Base-by-base conservation (phyloP, 2,329 filamentous ascomycete species). In the Colletotrichum orchidophilum region DNA sequence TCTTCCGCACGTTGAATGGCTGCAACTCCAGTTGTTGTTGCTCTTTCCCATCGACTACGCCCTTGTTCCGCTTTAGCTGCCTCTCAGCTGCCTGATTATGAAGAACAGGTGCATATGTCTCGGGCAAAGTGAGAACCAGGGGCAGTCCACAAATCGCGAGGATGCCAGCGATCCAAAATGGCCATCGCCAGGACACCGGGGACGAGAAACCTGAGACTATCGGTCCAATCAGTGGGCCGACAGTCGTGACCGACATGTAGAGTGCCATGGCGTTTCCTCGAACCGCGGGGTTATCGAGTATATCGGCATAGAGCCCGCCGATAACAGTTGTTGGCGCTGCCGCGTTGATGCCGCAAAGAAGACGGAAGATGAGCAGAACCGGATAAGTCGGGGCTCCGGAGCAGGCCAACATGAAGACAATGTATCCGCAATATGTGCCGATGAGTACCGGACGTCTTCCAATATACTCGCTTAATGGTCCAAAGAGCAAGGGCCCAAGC, bases 181-280 rank as follows among this genome's bases (percentile, higher is more conserved):
- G 77, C 68, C 83, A 84, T 26, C 80, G 78, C 74, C 83, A 82
- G 24, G 79, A 82, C n/a, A 78, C 80, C 60, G 84, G 81, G 3
- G 87, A 80, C 0, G 87, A 75, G 74, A 87, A 88, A 0, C 86
- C 86, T 15, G 86, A 86, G 24, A 87, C 82, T 13, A 88, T 83
- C 1, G 87, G 86, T 0, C 87, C 87, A 1, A 88, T 76, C 1
- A 87, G 82, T 5, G 79, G 79, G 0, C 78, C 79, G 4, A 76
- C 67, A 2, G 76, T 80, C 8, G 80, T 81, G 50, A 81, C 73
- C 7, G 75, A 75, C 79, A 81, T 81, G 76, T 81, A 81, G 3
- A 80, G 70, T 11, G 79, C 76, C 35, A 81, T 76, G 31, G 80
- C 80, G 11, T 76, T 78, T 27, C 80, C 80, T 24, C 80, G 74